Base-by-base conservation (phyloP, 257 asterid genomes). In the Lavandula angustifolia region DNA sequence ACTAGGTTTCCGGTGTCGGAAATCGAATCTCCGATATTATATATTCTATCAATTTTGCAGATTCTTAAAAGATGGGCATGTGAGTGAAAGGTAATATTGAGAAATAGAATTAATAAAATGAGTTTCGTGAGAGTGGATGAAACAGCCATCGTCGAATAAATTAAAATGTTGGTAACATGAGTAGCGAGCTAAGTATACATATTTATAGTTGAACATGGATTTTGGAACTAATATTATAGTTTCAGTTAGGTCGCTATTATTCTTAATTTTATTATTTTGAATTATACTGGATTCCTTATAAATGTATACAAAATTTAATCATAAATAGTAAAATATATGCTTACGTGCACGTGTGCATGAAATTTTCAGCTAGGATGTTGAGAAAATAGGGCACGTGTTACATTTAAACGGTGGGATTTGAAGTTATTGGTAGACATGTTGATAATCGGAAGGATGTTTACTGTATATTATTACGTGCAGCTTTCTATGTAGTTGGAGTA, bases 1-100 rank as follows among this genome's bases (percentile, higher is more conserved):
- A 33, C 4, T 44, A 67, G 33, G 7, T 67, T 67, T 31, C 72
- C 72, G 10, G 72, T 67, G 48, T 67, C 64, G 37, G 64, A 67
- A 0, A 55, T 67, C 12, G 72, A 67, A 47, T 67, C 72, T 10
- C 72, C 72, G 9, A 67, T 32, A 27, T 67, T 60, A 29, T 43
- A 67, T 3, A 55, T 55, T 8, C 33, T 46, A 18, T 67, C 72
- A 0, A 67, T 43, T 3, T 67, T 55, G 48, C 72, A 55, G 4
- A 2, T 11, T 32, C 44, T 11, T 18, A 44, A 12, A 3, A 37
- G 27, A 44, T 55, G 49, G 1, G 65, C 54, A 3, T 29, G 41
- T 42, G 54, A 60, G 17, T 4, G 29, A 29, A 13, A 44, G 5
- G 14, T 42, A 4, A 27, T 6, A 6, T n/a, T 8, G n/a, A 60